phyloP scores from a whole-genome alignment of 257 asterid genomes.

The Eustoma russellianum region DNA sequence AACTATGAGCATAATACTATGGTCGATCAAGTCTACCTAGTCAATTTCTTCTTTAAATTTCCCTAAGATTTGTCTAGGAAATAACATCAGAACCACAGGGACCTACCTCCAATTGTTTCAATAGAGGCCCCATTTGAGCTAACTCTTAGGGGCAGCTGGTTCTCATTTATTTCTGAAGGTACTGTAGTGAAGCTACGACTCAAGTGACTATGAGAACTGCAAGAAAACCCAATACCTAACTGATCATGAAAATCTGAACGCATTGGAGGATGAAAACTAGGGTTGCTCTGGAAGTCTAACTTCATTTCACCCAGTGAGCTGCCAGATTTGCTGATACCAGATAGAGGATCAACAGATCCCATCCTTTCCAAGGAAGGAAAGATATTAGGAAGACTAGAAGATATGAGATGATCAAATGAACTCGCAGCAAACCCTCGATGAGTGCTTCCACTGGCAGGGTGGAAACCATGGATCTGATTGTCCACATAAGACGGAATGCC shows the following conservation, averaged over 20 bases:
- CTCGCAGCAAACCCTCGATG: constrained; percentile 40
- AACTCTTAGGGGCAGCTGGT: constrained; percentile 51
- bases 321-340: constrained; percentile 45
- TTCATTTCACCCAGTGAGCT: constrained; percentile 40
- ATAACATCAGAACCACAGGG: background rate
- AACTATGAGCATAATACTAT: no score
- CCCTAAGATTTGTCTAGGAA: no score
- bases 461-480: constrained; percentile 39
- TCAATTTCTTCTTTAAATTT: no score
- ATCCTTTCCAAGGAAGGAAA: constrained; percentile 43
- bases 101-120: constrained; percentile 50
- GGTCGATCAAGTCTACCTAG: no score
- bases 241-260: constrained; percentile 69
- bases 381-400: constrained; percentile 63
- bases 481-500: constrained; percentile 34
- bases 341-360: constrained; percentile 45
- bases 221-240: constrained; percentile 44
- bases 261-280: constrained; percentile 63
- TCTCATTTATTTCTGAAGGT: constrained; percentile 43
- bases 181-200: constrained; percentile 41
- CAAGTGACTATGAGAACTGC: constrained; percentile 54
- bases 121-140: constrained; percentile 38
- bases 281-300: constrained; percentile 42
- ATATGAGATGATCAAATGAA: constrained; percentile 43
- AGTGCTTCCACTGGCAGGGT: constrained; percentile 40